Evolutionary conservation across 257 asterid genomes (phyloP), one percentile per base, ranked within the genome.

Genomic region (Leonotis leonurus): DNA sequence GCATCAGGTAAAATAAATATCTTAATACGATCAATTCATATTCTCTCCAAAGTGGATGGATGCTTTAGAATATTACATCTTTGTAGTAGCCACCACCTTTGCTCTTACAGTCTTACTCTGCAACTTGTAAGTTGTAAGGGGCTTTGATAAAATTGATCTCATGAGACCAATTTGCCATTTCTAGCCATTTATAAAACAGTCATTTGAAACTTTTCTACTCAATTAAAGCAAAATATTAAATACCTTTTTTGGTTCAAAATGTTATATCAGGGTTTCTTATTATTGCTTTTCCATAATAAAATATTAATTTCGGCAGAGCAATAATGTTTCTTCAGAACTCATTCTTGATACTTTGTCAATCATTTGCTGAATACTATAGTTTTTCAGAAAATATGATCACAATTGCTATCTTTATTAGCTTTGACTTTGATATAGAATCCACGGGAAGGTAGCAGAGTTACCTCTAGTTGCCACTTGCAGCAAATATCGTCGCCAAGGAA

Each of bases 391-490:
- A 54, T 65, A 29, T 49, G 56, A 33, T 30, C 11, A 37, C 10
- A 46, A 22, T 32, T 44, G 51, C 30, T 59, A 39, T 70, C 46
- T 51, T 72, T 61, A 40, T 57, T 40, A 69, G 49, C 16, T 65
- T 75, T 50, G 46, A 68, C 33, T 44, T 43, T 63, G 71, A 77
- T 78, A 71, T 74, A 89, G 99, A 82, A 79, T 93, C 72, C 99
- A 93, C 20, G 95, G 99, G 62, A 73, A 75, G 65, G 94, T 93
- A 56, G 99, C 99, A 33, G 99, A 93, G 81, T 69, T 93, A 89
- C 99, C 99, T 59, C 81, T 93, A 46, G 76, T 93, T 57, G 99
- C 97, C 66, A 93, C 99, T 37, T 93, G 99, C 76, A 87, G 90
- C 73, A 85, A 81, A 72, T 69, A 83, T 70, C 97, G 96, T 29